Evolutionary conservation across 2,329 filamentous ascomycete genomes (phyloP), one percentile per base, ranked within the genome.

Genomic region (Pseudogymnoascus sp.): DNA sequence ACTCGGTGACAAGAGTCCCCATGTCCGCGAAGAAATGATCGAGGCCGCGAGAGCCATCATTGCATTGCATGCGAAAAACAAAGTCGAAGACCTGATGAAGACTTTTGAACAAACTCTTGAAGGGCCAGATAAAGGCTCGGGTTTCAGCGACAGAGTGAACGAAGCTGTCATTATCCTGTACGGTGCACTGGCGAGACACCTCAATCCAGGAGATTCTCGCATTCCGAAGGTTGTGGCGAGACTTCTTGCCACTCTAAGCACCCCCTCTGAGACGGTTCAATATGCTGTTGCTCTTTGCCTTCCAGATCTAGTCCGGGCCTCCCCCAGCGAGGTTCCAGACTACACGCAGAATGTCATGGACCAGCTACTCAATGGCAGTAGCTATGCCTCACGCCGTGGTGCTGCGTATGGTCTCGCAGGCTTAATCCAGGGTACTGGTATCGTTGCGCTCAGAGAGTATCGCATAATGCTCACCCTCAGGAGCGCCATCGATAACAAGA

Each of bases 91-190:
- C 68, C 79, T 99, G 63, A 99, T 99, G 93, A 85, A 89, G 71
- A 87, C 93, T 13, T 96, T 98, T 72, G 95, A 99, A 75, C 83
- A 83, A 23, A 92, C 91, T 0, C 81, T 99, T n/a, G 92, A 93
- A 73, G 87, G 86, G 2, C 90, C 92, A 2, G 91, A 95, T 74
- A 90, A 89, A 73, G 89, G 87, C 64, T 92, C 88, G 0, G 86
- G 93, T 69, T 85, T 88, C 63, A 88, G 90, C 16, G 96, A 99
- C 75, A 85, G 92, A 65, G 90, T 98, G 67, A 97, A 97, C 70
- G 95, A 99, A 77, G 95, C 96, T 16, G 93, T 99, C 62, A 93
- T 99, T 70, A 95, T 99, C 70, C 89, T 99, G 75, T 99, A 99
- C 71, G 95, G 95, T 74, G 93, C 96, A 62, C 79, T 99, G 39